A percentile compares a stretch with the other conserved stretches of the same genome.
Evolutionary conservation across 164 flowering plant genomes (phyloP).

Genomic region (Echeveria elegans): DNA sequence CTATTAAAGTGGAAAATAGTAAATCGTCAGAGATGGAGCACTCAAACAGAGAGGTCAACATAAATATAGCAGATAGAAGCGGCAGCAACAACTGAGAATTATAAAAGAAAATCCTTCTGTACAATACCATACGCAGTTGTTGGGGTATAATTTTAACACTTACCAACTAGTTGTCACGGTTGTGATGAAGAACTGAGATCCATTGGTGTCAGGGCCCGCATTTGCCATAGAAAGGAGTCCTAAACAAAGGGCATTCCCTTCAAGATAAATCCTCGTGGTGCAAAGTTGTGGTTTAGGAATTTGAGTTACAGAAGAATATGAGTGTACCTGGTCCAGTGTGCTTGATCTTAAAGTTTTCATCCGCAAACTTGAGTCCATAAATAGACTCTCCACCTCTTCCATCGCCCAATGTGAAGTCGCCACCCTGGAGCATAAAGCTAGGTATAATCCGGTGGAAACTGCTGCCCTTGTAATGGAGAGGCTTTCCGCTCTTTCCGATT

Average conservation of each 20-base stretch:
- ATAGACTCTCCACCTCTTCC: slow-evolving; percentile 98
- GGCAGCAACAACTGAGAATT: too few species aligned
- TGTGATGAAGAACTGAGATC: slow-evolving; percentile 96
- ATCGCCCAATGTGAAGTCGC: slow-evolving; percentile 88
- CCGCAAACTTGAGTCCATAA: slow-evolving; percentile 81
- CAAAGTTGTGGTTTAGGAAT: not conserved
- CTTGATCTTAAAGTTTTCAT: slow-evolving; percentile 94
- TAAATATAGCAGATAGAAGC: not conserved
- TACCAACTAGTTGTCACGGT: slow-evolving; percentile 97
- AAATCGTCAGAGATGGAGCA: not conserved
- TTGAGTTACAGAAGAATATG: not conserved
- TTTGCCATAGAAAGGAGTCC: slow-evolving; percentile 94
- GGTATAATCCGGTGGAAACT: slow-evolving; percentile 90
- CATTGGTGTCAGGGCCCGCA: slow-evolving; percentile 86
- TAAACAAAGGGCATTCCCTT: slow-evolving; percentile 12
- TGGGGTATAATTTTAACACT: too few species aligned
- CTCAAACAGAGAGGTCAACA: not conserved
- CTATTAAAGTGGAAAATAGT: not conserved
- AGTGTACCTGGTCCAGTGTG: slow-evolving; percentile 89
- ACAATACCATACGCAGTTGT: too few species aligned
- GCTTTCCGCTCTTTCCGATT: slow-evolving; percentile 69
- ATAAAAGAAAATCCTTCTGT: too few species aligned
- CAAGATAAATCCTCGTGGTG: not conserved
- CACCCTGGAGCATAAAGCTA: slow-evolving; percentile 97
- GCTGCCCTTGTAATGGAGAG: slow-evolving; percentile 93